Evolutionary conservation across 2,329 filamentous ascomycete genomes (phyloP).

Genomic region (Scedosporium boydii): DNA sequence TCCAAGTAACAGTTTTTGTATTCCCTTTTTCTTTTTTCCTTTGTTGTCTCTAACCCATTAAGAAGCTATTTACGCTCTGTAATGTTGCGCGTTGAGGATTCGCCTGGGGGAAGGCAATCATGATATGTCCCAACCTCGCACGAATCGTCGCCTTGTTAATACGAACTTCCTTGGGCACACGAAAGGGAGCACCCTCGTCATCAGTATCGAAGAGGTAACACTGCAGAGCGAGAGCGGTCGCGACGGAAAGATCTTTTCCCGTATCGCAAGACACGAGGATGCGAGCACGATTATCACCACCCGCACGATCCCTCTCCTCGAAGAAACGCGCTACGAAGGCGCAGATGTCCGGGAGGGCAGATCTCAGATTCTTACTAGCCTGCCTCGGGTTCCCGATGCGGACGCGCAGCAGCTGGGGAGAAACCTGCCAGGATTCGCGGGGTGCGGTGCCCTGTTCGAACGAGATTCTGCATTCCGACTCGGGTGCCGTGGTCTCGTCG

Average conservation of each 20-base stretch:
- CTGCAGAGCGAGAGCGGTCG: slow-evolving; percentile 63
- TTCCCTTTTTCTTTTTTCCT: background rate
- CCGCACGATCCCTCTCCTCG: background rate
- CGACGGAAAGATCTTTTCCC: slow-evolving; percentile 73
- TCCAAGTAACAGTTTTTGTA: too few relatives aligned
- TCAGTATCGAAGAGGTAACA: slow-evolving; percentile 56
- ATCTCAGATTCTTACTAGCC: slow-evolving; percentile 74
- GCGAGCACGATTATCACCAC: slow-evolving; percentile 7
- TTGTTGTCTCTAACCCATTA: slow-evolving; percentile 50
- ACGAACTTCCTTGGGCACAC: slow-evolving; percentile 15
- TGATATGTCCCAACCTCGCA: slow-evolving; percentile 70
- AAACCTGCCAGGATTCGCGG: slow-evolving; percentile 30
- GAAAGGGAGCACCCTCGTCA: slow-evolving; percentile 42
- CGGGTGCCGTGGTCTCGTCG: background rate
- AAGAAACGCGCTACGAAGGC: slow-evolving; percentile 40
- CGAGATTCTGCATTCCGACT: slow-evolving; percentile 28
- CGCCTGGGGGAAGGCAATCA: slow-evolving; percentile 65
- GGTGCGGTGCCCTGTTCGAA: slow-evolving; percentile 30
- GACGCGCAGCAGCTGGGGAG: slow-evolving; percentile 39
- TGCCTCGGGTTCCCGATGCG: slow-evolving; percentile 63
- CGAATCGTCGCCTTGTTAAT: slow-evolving; percentile 72
- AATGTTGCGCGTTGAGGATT: slow-evolving; percentile 80
- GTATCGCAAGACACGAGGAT: slow-evolving; percentile 62
- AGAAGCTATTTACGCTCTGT: slow-evolving; percentile 83
- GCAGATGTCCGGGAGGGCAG: slow-evolving; percentile 54